These are phyloP conservation scores for Podospora tetraspora DNA, from an alignment of 495 filamentous ascomycete species.

Conservation along the genomic window DNA sequence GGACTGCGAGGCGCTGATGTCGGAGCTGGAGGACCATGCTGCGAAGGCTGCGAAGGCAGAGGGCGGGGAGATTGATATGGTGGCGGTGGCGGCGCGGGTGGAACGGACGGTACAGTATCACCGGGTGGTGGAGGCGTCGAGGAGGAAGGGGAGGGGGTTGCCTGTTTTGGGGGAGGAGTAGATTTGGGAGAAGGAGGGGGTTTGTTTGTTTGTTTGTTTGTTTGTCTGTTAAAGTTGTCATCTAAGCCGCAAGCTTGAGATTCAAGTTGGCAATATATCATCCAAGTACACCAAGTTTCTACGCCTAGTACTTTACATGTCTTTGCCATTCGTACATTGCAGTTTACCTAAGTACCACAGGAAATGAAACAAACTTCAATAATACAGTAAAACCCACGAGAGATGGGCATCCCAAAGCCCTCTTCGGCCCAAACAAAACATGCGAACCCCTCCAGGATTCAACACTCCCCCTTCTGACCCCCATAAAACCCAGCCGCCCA, in stretches of 20 bases:
- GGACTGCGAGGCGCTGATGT: conserved; percentile 10
- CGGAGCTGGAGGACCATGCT: background rate
- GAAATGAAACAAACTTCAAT: too few species aligned
- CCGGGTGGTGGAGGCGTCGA: conserved; percentile 4
- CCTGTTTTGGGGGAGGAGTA: background rate
- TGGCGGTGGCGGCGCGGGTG: conserved; percentile 3
- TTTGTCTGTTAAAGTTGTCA: too few species aligned
- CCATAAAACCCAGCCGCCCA: background rate
- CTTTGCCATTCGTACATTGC: too few species aligned
- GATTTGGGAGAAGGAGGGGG: background rate
- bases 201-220: background rate
- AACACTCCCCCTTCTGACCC: background rate
- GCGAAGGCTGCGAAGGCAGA: background rate
- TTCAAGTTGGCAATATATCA: background rate
- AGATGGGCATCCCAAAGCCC: background rate
- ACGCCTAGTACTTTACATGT: background rate
- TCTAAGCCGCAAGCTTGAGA: background rate
- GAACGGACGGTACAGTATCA: conserved; percentile 3
- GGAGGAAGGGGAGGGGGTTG: conserved; percentile 3
- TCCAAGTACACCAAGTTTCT: background rate
- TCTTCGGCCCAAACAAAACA: background rate
- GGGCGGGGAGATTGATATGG: conserved; percentile 6
- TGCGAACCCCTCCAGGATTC: too few species aligned
- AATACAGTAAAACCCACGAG: too few species aligned
- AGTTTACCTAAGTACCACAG: too few species aligned